phyloP scores from a whole-genome alignment of 2,329 filamentous ascomycete genomes.

The Curvularia sp. region DNA sequence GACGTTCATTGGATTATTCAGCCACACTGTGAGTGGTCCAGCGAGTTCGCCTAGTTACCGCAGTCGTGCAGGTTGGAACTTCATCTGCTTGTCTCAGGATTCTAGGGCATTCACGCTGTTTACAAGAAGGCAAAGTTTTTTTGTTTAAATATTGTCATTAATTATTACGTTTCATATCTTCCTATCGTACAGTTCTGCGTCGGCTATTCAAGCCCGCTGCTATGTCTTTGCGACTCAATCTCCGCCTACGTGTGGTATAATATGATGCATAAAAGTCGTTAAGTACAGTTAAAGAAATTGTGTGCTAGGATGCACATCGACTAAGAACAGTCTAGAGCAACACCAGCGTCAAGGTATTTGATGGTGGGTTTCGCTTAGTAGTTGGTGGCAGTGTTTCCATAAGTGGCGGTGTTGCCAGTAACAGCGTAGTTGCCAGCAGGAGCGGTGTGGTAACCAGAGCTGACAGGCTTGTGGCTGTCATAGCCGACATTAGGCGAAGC shows the following conservation, averaged over 20 bases:
- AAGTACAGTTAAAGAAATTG: conserved; percentile 11
- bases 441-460: conserved; percentile 57
- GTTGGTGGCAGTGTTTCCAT: conserved; percentile 16
- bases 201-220: conserved; percentile 3
- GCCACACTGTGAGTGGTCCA: conserved; percentile 13
- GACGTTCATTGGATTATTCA: conserved; percentile 30
- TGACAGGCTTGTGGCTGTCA: conserved; percentile 45
- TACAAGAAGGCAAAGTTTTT: background rate
- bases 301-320: background rate
- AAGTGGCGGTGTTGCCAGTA: conserved; percentile 50
- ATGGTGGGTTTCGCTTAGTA: conserved; percentile 13
- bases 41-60: background rate
- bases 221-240: background rate
- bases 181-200: conserved; percentile 17
- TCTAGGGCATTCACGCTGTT: background rate
- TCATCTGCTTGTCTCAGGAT: no score
- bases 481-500: conserved; percentile 48
- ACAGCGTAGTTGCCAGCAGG: conserved; percentile 43
- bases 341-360: background rate
- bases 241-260: conserved; percentile 34
- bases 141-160: conserved; percentile 17
- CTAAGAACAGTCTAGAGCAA: conserved; percentile 2
- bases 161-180: conserved; percentile 17
- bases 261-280: conserved; percentile 33
- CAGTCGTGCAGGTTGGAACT: no score